Percentiles rank a stretch among this genome's conserved stretches.
Evolutionary conservation across 2,329 filamentous ascomycete species (phyloP).

Genomic region (Cercospora janseana): DNA sequence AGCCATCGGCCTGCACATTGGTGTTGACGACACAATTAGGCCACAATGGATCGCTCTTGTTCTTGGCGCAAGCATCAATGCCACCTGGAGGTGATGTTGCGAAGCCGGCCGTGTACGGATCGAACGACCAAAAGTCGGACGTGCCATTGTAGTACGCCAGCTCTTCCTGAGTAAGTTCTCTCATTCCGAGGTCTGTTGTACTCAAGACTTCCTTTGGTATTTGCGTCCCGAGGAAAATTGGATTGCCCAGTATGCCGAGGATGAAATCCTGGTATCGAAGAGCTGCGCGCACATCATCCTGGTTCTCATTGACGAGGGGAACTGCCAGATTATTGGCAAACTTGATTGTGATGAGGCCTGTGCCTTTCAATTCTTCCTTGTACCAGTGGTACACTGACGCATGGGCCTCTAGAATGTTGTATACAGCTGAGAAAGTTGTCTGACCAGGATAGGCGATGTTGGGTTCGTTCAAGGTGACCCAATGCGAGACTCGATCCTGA

Average conservation of each 20-base stretch:
- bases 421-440: constrained; percentile 34
- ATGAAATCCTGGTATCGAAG: constrained; percentile 47
- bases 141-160: constrained; percentile 38
- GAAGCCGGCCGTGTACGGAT: constrained; percentile 41
- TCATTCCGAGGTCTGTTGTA: constrained; percentile 47
- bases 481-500: constrained; percentile 27
- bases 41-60: constrained; percentile 38
- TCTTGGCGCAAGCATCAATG: constrained; percentile 40
- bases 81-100: constrained; percentile 39
- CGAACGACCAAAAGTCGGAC: constrained; percentile 41
- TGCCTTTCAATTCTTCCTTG: constrained; percentile 53
- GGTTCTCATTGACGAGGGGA: constrained; percentile 40
- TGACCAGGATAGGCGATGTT: constrained; percentile 19
- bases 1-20: constrained; percentile 28
- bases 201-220: constrained; percentile 53
- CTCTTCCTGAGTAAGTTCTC: constrained; percentile 50
- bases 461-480: constrained; percentile 48
- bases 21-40: constrained; percentile 34
- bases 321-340: constrained; percentile 45
- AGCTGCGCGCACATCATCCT: constrained; percentile 47
- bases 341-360: constrained; percentile 51
- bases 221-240: constrained; percentile 50
- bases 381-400: constrained; percentile 46
- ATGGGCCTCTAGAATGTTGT: constrained; percentile 31
- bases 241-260: constrained; percentile 53